phyloP scores from a whole-genome alignment of 768 basidiomycete species.

The Rhizopogon vesiculosus region DNA sequence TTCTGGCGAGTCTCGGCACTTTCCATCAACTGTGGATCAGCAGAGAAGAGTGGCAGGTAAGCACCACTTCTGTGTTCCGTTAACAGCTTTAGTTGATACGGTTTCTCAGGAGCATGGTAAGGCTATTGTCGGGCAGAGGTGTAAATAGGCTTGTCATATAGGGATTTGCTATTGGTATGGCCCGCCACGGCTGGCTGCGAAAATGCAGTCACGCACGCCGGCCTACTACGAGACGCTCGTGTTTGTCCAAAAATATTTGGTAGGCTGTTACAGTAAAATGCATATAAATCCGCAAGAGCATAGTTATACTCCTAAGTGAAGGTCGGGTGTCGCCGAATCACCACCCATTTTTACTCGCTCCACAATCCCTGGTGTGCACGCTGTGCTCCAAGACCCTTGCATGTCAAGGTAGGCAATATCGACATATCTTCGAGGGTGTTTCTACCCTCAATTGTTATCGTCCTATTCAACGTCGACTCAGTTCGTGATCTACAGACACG shows the following conservation, averaged over 20 bases:
- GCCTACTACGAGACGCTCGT: neutral
- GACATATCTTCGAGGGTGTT: neutral
- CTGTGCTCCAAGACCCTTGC: neutral
- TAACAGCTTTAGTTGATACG: neutral
- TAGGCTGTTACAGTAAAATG: neutral
- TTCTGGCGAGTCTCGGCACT: constrained; percentile 90
- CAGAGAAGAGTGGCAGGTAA: constrained; percentile 86
- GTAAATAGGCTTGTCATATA: constrained; percentile 51
- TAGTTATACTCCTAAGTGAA: neutral
- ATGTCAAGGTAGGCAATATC: neutral
- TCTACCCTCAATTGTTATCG: neutral
- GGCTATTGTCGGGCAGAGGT: constrained; percentile 77
- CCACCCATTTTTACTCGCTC: neutral
- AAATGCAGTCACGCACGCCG: neutral
- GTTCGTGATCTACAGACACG: neutral
- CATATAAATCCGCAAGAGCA: neutral
- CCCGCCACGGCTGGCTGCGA: neutral
- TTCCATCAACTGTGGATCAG: constrained; percentile 99
- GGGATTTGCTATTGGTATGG: neutral
- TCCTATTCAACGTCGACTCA: neutral
- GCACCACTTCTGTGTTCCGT: constrained; percentile 14
- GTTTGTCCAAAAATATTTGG: neutral
- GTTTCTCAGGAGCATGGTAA: constrained; percentile 69
- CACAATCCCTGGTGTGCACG: too few relatives aligned
- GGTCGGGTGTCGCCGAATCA: neutral